These are phyloP conservation scores for Cystofilobasidium macerans DNA, from an alignment of 768 basidiomycete species.

Conservation along the genomic window DNA sequence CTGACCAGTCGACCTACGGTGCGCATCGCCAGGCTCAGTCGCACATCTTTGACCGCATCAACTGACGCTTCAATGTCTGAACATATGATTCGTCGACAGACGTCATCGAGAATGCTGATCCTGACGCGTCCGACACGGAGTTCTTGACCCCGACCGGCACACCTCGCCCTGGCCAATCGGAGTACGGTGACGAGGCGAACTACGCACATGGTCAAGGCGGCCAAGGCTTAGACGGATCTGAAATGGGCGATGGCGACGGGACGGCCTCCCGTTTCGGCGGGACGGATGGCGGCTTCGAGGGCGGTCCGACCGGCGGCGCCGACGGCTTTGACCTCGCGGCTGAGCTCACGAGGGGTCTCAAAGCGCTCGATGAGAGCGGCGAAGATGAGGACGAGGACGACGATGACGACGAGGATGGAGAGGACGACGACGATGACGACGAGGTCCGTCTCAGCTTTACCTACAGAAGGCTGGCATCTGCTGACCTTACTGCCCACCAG, in stretches of 20 bases:
- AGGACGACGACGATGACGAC: constrained; percentile 65
- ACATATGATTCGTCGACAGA: constrained; percentile 42
- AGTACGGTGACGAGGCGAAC: neutral
- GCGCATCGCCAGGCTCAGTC: no score
- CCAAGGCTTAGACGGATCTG: constrained; percentile 4
- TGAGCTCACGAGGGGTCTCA: constrained; percentile 16
- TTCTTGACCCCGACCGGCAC: constrained; percentile 38
- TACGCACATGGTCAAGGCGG: neutral
- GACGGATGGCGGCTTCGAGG: constrained; percentile 38
- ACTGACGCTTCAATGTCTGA: constrained; percentile 9
- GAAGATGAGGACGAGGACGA: constrained; percentile 53
- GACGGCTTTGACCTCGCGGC: constrained; percentile 25
- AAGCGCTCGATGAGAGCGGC: constrained; percentile 25
- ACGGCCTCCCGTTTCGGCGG: neutral
- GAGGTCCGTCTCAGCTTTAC: constrained; percentile 46
- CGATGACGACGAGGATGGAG: constrained; percentile 45
- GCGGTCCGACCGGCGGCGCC: constrained; percentile 44
- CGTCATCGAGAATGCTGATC: constrained; percentile 78
- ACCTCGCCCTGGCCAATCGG: neutral
- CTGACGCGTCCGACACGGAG: constrained; percentile 79
- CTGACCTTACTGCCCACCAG: constrained; percentile 31
- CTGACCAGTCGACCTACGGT: constrained; percentile 69
- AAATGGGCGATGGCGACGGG: constrained; percentile 22
- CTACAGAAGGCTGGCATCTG: neutral
- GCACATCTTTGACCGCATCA: neutral